A percentile compares a stretch with the other conserved stretches of the same genome.
phyloP scores from a whole-genome alignment of 2,329 filamentous ascomycete species.

The Hansfordia pulvinata region DNA sequence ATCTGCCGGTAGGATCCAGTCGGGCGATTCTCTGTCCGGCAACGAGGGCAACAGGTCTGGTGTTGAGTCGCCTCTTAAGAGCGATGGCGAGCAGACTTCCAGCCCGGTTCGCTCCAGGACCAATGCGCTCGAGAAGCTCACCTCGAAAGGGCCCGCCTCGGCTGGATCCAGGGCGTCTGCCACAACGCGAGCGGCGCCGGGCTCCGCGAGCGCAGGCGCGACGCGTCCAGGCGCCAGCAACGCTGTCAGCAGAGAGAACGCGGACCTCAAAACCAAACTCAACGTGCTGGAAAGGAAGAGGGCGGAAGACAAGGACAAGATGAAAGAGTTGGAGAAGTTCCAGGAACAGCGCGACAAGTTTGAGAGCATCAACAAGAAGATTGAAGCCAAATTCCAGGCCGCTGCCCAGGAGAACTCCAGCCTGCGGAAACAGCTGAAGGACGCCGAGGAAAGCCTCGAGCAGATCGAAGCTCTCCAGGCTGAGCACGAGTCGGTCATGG shows the following conservation, averaged over 20 bases:
- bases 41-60: slow-evolving; percentile 25
- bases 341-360: slow-evolving; percentile 67
- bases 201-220: slow-evolving; percentile 14
- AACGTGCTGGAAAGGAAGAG: slow-evolving; percentile 80
- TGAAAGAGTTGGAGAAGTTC: slow-evolving; percentile 65
- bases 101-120: slow-evolving; percentile 38
- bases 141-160: slow-evolving; percentile 16
- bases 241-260: slow-evolving; percentile 53
- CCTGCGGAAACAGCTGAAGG: slow-evolving; percentile 64
- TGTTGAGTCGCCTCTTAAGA: slow-evolving; percentile 32
- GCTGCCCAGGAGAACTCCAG: slow-evolving; percentile 70
- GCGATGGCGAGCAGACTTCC: slow-evolving; percentile 33
- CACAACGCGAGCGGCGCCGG: slow-evolving; percentile 10
- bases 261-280: slow-evolving; percentile 80
- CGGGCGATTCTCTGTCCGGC: slow-evolving; percentile 30
- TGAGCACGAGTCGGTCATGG: slow-evolving; percentile 73
- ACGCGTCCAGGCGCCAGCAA: slow-evolving; percentile 28
- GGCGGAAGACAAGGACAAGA: slow-evolving; percentile 69
- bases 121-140: slow-evolving; percentile 37
- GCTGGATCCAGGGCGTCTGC: slow-evolving; percentile 17
- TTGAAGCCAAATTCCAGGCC: slow-evolving; percentile 79
- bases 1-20: slow-evolving; percentile 26
- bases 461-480: slow-evolving; percentile 61
- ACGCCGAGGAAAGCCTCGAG: slow-evolving; percentile 56
- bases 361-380: slow-evolving; percentile 75